Conservation (phyloP, 2,329 filamentous ascomycete species). For the Fusarium devonianum region DNA sequence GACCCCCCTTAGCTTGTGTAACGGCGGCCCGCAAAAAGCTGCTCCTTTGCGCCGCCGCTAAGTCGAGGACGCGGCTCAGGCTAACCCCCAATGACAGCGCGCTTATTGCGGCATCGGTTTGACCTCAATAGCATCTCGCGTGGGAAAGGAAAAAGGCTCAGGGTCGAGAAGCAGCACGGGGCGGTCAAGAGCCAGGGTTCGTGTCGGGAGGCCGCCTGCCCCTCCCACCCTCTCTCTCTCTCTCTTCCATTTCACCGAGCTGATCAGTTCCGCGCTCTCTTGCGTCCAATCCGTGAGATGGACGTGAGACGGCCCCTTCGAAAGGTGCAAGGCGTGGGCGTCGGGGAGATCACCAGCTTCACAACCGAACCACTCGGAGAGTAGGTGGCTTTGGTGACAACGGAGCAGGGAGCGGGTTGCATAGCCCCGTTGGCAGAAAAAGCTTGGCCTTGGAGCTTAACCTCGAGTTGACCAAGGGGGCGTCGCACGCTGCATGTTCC, state of each 20-base stretch:
- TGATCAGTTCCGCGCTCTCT: no score
- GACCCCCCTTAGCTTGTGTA: neutral
- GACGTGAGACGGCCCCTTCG: neutral
- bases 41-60: neutral
- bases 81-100: neutral
- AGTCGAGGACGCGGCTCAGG: neutral
- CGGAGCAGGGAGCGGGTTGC: neutral
- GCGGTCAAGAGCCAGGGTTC: neutral
- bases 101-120: neutral
- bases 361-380: neutral
- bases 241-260: no score
- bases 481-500: neutral
- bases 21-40: neutral
- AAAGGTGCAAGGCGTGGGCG: neutral
- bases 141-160: neutral
- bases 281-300: neutral
- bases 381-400: neutral
- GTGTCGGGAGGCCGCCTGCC: neutral
- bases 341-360: neutral
- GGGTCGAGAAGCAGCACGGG: neutral
- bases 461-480: neutral
- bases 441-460: conserved; percentile 1
- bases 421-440: neutral
- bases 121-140: neutral
- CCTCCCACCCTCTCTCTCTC: neutral